phyloP scores from a whole-genome alignment of 352 stramenopile species.

The Globisporangium rhizosaccharum region DNA sequence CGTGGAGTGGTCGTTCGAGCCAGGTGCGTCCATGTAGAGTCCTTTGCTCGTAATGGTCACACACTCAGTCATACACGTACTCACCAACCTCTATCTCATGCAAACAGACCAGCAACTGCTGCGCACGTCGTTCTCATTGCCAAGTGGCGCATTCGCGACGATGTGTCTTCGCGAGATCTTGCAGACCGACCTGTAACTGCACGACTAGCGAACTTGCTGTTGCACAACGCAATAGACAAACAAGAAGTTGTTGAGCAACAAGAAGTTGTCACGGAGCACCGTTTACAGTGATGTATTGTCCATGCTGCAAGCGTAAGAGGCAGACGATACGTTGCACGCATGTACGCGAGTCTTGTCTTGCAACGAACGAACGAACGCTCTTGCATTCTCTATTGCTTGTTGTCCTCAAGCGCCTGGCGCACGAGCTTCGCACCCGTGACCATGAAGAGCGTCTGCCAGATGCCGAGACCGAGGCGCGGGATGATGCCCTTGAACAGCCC shows the following conservation, averaged over 20 bases:
- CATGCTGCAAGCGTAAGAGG: too few relatives aligned
- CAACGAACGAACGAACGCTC: neutral
- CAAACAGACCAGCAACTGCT: constrained; percentile 3
- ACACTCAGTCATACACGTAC: too few relatives aligned
- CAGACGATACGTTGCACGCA: neutral
- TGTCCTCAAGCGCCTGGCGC: constrained; percentile 75
- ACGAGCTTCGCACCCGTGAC: constrained; percentile 89
- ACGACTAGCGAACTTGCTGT: neutral
- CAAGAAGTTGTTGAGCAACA: neutral
- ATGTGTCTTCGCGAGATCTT: constrained; percentile 76
- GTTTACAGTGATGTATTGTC: too few relatives aligned
- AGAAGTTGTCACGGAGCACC: too few relatives aligned
- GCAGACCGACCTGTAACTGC: constrained; percentile 28
- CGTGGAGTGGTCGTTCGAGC: constrained; percentile 37
- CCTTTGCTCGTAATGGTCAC: too few relatives aligned
- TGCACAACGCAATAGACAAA: neutral
- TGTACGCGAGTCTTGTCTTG: neutral
- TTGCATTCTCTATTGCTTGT: constrained; percentile 19
- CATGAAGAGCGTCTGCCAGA: constrained; percentile 93
- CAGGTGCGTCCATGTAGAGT: constrained; percentile 10
- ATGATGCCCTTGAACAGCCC: constrained; percentile 91
- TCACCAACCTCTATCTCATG: neutral
- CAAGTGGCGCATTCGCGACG: constrained; percentile 67
- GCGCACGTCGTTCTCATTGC: constrained; percentile 52
- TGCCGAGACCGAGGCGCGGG: constrained; percentile 75